These are phyloP conservation scores for Aspergillus sergii DNA, from an alignment of 2,329 filamentous ascomycete species.

Conservation along the genomic window DNA sequence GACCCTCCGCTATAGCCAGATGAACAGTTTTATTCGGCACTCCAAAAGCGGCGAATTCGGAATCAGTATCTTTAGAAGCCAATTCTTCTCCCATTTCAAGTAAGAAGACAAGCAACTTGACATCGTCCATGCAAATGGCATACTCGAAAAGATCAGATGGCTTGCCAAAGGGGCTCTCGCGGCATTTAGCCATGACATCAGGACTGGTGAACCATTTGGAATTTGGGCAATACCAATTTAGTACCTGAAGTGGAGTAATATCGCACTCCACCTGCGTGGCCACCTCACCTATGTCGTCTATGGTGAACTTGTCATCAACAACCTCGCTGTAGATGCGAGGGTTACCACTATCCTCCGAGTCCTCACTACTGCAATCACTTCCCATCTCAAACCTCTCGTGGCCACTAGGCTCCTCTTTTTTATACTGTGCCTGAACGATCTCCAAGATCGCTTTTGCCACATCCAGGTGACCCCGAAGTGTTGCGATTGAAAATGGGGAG, in stretches of 20 bases:
- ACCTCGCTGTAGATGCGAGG: constrained; percentile 51
- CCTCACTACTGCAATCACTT: constrained; percentile 26
- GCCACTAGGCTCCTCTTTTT: constrained; percentile 56
- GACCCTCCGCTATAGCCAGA: constrained; percentile 48
- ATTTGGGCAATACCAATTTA: constrained; percentile 47
- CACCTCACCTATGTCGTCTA: constrained; percentile 73
- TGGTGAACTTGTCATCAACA: constrained; percentile 69
- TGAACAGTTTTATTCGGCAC: constrained; percentile 35
- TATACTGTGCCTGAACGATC: constrained; percentile 70
- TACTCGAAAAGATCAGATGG: constrained; percentile 41
- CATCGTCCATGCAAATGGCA: constrained; percentile 58
- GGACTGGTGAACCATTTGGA: constrained; percentile 23
- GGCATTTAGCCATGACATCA: neutral
- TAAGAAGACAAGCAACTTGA: constrained; percentile 57
- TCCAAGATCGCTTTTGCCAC: constrained; percentile 69
- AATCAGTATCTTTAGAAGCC: constrained; percentile 11
- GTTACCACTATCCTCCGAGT: constrained; percentile 30
- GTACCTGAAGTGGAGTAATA: constrained; percentile 56
- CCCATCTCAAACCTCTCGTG: constrained; percentile 39
- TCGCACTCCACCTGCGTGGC: constrained; percentile 69
- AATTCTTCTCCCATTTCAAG: constrained; percentile 52
- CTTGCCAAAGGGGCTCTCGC: neutral
- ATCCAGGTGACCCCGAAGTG: constrained; percentile 65
- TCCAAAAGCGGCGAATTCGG: constrained; percentile 8
- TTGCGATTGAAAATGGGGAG: constrained; percentile 69